Percentiles rank a stretch among this genome's conserved stretches.
These are phyloP conservation scores for Fusarium sp. DNA, from an alignment of 2,329 filamentous ascomycete species.

Conservation along the genomic window DNA sequence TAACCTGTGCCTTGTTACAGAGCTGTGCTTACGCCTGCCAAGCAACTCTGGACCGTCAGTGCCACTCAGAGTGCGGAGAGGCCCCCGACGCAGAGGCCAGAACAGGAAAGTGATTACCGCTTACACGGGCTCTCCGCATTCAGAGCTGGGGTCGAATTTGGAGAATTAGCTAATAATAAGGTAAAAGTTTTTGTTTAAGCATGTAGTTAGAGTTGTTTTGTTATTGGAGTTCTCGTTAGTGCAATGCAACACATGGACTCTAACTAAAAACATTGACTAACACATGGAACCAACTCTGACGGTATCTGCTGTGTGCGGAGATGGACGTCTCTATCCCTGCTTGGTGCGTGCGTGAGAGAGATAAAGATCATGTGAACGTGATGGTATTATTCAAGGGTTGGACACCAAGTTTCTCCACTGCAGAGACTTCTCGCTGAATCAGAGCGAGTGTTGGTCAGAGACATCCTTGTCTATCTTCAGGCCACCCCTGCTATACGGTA, in stretches of 20 bases:
- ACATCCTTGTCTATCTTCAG: constrained; percentile 12
- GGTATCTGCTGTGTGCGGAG: constrained; percentile 25
- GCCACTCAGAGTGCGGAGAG: constrained; percentile 28
- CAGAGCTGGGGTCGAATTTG: constrained; percentile 23
- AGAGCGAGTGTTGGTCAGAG: background rate
- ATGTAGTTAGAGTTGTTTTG: constrained; percentile 21
- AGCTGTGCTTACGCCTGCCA: constrained; percentile 21
- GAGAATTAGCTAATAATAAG: constrained; percentile 44
- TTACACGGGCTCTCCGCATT: constrained; percentile 32
- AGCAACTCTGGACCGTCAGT: constrained; percentile 12
- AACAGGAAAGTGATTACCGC: constrained; percentile 22
- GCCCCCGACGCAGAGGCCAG: background rate
- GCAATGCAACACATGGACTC: background rate
- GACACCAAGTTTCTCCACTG: constrained; percentile 14
- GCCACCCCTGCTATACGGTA: background rate
- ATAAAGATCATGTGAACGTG: constrained; percentile 39
- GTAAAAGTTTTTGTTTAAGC: constrained; percentile 39
- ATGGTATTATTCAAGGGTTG: constrained; percentile 14
- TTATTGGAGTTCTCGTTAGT: constrained; percentile 14
- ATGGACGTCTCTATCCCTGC: constrained; percentile 15
- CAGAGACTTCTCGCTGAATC: background rate
- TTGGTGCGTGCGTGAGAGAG: constrained; percentile 17
- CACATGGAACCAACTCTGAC: background rate
- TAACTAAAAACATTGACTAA: constrained; percentile 27
- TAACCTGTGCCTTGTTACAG: background rate